Base-by-base conservation (phyloP, 129 eudicot species). In the Daucus carota region DNA sequence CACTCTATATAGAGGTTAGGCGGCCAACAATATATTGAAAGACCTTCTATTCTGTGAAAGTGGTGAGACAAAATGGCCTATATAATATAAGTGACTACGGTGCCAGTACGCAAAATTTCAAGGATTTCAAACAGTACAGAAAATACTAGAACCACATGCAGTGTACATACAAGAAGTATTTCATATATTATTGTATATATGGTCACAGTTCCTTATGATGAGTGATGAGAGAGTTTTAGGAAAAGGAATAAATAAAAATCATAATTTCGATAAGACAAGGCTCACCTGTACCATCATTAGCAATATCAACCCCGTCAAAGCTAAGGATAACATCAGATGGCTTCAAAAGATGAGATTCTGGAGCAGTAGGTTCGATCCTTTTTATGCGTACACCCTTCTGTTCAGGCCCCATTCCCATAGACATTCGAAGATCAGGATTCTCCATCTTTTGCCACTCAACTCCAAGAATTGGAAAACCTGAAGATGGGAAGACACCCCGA, bases 361-460 rank as follows among this genome's bases (percentile, higher is more conserved):
- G 87, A 84, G 91, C 91, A 41, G 89, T 87, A 48, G 89, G 92
- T 77, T 85, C 89, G 36, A 87, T 78, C 80, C 89, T 82, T 85
- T 84, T 84, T 22, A 87, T 73, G 31, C 88, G 89, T 8, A 87
- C 89, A 82, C 87, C 92, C 76, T 87, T 87, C 83, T 87, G 84
- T 20, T 87, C 78, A 20, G 73, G 73, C 6, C 79, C 85, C 92
- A 87, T 87, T 36, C 92, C 92, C 85, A 87, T 76, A 34, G 92
- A 82, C 78, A 78, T 73, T n/a, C 92, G 80, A n/a, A 85, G 74
- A 74, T 87, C 89, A 13, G 87, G 89, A 73, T 87, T 87, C 76
- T 87, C 92, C 89, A 87, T 85, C 79, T 87, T 87, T 78, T 87
- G 92, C 89, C 89, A 87, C 82, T 80, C 85, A 73, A 87, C 80